Evolutionary conservation across 352 stramenopile genomes (phyloP), one percentile per base, ranked within the genome.

Genomic region (Pythium chondricola): DNA sequence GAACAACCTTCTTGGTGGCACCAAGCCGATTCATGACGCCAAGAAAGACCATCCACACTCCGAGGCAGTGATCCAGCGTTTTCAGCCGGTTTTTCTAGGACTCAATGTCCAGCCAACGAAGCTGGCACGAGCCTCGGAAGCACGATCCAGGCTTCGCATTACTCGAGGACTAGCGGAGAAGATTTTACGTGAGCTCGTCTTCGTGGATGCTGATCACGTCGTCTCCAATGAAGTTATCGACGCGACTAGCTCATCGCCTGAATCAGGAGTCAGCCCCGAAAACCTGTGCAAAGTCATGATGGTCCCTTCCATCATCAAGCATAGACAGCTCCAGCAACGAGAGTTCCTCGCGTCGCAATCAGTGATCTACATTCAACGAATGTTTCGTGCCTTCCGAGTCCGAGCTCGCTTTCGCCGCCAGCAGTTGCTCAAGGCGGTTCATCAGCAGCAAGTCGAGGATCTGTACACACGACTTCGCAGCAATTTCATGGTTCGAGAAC

Each of bases 321-420:
- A 42, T 1, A 68, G 67, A 2, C 73, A 76, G 24, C 55, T 71
- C 27, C 61, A 45, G 2, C 32, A 32, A 7, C 41, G 41, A 32
- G 40, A 46, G 10, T 46, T 65, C 3, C 4, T 58, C 17, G 26
- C 26, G 0, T 72, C 71, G 11, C 52, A 61, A 25, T 69, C 65
- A 17, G 42, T 64, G 16, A 54, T 84, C 26, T 49, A 80, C 25
- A 45, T 73, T 47, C 74, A 88, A 42, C 62, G 74, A 2, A 37
- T 72, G 0, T 81, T 74, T 41, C 72, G 74, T 17, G 77, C 74
- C 20, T 88, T 85, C 40, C 65, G 49, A 35, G 63, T 86, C n/a
- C 70, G 74, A 33, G 69, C 70, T 17, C 58, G 68, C 9, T 39
- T 79, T 33, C 69, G 68, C 2, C 67, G 70, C 4, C 61, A 83